phyloP scores from a whole-genome alignment of 140 eudicot genomes.

The Flaveria floridana region DNA sequence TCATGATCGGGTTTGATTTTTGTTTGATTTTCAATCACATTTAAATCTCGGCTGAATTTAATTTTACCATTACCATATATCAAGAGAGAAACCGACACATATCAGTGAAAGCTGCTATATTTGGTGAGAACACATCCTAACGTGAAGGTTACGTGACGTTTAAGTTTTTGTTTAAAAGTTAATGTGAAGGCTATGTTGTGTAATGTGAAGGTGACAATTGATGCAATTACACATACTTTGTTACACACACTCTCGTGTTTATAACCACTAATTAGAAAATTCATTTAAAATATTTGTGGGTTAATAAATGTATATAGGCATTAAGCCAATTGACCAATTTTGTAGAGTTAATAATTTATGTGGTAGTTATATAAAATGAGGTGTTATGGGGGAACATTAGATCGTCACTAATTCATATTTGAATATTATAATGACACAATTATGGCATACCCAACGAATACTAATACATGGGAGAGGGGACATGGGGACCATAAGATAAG shows the following conservation, averaged over 20 bases:
- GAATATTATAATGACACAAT: conserved; percentile 25
- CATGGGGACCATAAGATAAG: conserved; percentile 29
- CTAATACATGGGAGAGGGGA: conserved; percentile 34
- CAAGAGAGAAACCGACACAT: too few species aligned
- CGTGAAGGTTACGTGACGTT: not conserved
- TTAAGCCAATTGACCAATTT: conserved; percentile 13
- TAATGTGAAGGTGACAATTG: not conserved
- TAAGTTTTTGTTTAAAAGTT: not conserved
- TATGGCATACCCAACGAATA: conserved; percentile 32
- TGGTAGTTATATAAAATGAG: conserved; percentile 17
- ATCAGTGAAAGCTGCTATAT: not conserved
- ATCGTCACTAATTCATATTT: conserved; percentile 27
- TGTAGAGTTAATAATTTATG: conserved; percentile 16
- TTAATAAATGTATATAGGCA: conserved; percentile 12
- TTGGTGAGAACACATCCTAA: not conserved
- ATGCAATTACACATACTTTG: not conserved
- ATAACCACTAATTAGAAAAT: not conserved
- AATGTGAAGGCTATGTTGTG: not conserved
- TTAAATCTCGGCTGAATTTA: too few species aligned
- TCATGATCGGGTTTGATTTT: too few species aligned
- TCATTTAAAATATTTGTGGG: conserved; percentile 10
- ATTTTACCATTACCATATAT: too few species aligned
- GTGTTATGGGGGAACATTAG: conserved; percentile 34
- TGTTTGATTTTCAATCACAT: too few species aligned
- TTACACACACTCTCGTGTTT: not conserved